Conservation (phyloP, 352 stramenopile genomes). For the Aphanomyces euteiches region DNA sequence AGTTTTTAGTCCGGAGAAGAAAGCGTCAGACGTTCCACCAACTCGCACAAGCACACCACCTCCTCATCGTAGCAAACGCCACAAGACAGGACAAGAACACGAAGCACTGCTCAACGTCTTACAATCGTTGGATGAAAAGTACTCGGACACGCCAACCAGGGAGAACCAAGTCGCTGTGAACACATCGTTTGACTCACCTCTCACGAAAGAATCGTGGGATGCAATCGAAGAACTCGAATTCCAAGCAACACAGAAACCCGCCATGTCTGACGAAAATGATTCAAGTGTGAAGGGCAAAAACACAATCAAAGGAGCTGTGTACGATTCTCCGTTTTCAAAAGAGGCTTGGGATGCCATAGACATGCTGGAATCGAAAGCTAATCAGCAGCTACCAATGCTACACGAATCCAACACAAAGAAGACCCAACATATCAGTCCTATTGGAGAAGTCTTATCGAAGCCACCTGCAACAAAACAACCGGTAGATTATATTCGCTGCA, state of each 20-base stretch:
- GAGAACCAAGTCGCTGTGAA: slow-evolving; percentile 11
- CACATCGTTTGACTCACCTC: neutral
- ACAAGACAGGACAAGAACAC: slow-evolving; percentile 16
- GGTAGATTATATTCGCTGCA: slow-evolving; percentile 48
- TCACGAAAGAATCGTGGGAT: too few species aligned
- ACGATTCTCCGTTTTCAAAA: slow-evolving; percentile 64
- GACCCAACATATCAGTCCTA: slow-evolving; percentile 15
- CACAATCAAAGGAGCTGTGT: slow-evolving; percentile 39
- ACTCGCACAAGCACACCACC: neutral
- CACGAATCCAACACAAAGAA: neutral
- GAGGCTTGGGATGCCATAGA: slow-evolving; percentile 76
- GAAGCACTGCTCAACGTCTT: slow-evolving; percentile 15
- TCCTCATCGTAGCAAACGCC: neutral
- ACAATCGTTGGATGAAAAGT: slow-evolving; percentile 17
- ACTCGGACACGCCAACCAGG: slow-evolving; percentile 15
- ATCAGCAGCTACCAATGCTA: slow-evolving; percentile 34
- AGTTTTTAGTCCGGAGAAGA: slow-evolving; percentile 19
- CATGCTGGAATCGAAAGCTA: slow-evolving; percentile 59
- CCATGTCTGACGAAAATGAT: too few species aligned
- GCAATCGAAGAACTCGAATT: too few species aligned
- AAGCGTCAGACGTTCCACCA: neutral
- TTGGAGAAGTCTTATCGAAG: neutral
- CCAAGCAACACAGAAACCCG: too few species aligned
- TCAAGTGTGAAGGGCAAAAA: too few species aligned
- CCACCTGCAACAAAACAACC: slow-evolving; percentile 1